Evolutionary conservation across 2,329 filamentous ascomycete species (phyloP).

Genomic region (Chrysosporium queenslandicum): DNA sequence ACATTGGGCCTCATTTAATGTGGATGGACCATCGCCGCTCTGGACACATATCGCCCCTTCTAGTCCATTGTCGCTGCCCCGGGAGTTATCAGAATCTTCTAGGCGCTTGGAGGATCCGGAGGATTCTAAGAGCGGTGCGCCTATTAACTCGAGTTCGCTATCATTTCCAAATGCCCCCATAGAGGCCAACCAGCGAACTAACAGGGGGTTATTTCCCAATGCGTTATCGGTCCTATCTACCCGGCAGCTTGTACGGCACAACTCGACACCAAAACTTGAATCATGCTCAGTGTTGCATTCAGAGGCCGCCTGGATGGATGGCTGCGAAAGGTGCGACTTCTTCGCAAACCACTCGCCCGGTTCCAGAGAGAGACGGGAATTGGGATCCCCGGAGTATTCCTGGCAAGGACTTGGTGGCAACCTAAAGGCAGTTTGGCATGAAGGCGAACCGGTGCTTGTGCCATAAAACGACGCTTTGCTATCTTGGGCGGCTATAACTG

Average conservation of each 20-base stretch:
- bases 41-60: not conserved
- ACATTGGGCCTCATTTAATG: not conserved
- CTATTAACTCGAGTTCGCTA: not conserved
- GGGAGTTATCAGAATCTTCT: not conserved
- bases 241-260: conserved; percentile 22
- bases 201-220: conserved; percentile 13
- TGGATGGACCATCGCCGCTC: not conserved
- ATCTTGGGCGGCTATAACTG: not conserved
- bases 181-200: conserved; percentile 11
- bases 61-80: not conserved
- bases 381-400: not conserved
- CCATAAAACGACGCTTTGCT: not conserved
- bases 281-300: conserved; percentile 26
- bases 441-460: not conserved
- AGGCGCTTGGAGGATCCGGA: not conserved
- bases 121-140: not conserved
- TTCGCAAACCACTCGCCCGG: conserved; percentile 11
- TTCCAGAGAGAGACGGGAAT: not conserved
- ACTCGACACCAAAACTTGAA: conserved; percentile 22
- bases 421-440: not conserved
- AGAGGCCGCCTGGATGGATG: conserved; percentile 14
- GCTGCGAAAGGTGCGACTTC: conserved; percentile 16
- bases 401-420: not conserved
- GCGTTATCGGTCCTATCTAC: conserved; percentile 11
- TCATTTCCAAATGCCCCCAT: conserved; percentile 3